Evolutionary conservation across 2,329 filamentous ascomycete genomes (phyloP), one percentile per base, ranked within the genome.

Genomic region (Cephalotrichum gorgonifer): DNA sequence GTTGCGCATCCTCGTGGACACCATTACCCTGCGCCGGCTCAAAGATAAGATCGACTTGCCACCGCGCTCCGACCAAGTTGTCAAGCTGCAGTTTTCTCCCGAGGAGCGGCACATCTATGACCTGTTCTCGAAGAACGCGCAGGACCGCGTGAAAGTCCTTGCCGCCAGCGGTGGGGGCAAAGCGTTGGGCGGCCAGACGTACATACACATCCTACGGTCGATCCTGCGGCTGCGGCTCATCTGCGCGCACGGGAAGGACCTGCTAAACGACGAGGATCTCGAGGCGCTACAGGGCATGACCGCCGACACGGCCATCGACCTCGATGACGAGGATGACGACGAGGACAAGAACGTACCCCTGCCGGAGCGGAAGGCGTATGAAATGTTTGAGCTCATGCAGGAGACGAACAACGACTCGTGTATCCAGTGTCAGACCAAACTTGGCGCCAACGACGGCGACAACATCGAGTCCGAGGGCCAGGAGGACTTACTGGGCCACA

Each of bases 21-120:
- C 87, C n/a, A 86, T 98, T 55, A 97, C 93, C 0, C 73, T 98
- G 9, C 85, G 93, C 25, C 86, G 93, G 22, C 74, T 93, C 30
- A 97, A 97, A 64, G 88, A 97, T 64, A 89, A 85, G 64, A 90
- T 97, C 52, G 75, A 94, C 57, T 72, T 98, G 2, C 87, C 88
- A 1, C 73, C 76, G 22, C 81, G 88, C 17, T 74, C 77, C 11
- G 91, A 96, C 59, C 70, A 83, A 11, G 76, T 90, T 9, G 72
- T 91, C 6, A 78, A 72, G 52, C 78, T 98, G 4, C 72, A 85
- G 2, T 96, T 97, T 61, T 83, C 78, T 8, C 71, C 75, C 3
- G 77, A 86, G 14, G 93, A 98, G 67, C 77, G 75, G 23, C 73
- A 75, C 47, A 71, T 97, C 8, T 95, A 98, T 62, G 82, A 91